Percentiles rank a stretch among this genome's conserved stretches.
These are phyloP conservation scores for Huntiella savannae DNA, from an alignment of 2,329 filamentous ascomycete genomes.

Conservation along the genomic window DNA sequence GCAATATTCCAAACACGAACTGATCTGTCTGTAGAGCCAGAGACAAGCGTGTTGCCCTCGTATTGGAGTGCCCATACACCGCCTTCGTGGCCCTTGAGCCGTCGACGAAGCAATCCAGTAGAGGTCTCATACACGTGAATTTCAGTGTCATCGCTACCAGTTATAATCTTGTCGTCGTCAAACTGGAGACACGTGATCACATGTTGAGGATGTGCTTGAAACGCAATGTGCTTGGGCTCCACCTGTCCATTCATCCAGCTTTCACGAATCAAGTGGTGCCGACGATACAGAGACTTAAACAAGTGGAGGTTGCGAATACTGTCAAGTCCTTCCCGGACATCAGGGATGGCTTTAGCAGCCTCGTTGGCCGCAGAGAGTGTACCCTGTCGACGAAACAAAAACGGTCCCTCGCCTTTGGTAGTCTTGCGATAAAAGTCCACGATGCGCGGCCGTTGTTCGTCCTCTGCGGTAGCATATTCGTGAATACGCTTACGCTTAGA, in stretches of 20 bases:
- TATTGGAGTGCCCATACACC: slow-evolving; percentile 97
- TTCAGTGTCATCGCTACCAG: slow-evolving; percentile 89
- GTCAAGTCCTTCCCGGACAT: slow-evolving; percentile 60
- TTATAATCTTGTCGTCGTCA: slow-evolving; percentile 93
- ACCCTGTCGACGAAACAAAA: slow-evolving; percentile 39
- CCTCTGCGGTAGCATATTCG: too few relatives aligned
- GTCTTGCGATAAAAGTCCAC: too few relatives aligned
- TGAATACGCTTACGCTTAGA: too few relatives aligned
- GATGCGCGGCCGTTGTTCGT: too few relatives aligned
- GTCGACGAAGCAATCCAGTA: slow-evolving; percentile 67
- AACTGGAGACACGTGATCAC: slow-evolving; percentile 97
- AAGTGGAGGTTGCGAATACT: slow-evolving; percentile 71
- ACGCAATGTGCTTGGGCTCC: slow-evolving; percentile 72
- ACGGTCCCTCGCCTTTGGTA: too few relatives aligned
- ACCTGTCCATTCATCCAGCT: slow-evolving; percentile 80
- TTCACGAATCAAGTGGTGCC: slow-evolving; percentile 75
- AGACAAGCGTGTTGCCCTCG: slow-evolving; percentile 84
- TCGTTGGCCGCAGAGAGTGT: slow-evolving; percentile 73
- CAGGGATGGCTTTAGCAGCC: slow-evolving; percentile 63
- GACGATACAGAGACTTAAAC: slow-evolving; percentile 89
- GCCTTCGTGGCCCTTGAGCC: slow-evolving; percentile 82
- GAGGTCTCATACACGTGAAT: slow-evolving; percentile 98
- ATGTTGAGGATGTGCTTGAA: slow-evolving; percentile 87
- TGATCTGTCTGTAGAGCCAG: slow-evolving; percentile 85
- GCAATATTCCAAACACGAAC: slow-evolving; percentile 99